phyloP scores from a whole-genome alignment of 805 yeast species.

The Spathaspora hagerdaliae region DNA sequence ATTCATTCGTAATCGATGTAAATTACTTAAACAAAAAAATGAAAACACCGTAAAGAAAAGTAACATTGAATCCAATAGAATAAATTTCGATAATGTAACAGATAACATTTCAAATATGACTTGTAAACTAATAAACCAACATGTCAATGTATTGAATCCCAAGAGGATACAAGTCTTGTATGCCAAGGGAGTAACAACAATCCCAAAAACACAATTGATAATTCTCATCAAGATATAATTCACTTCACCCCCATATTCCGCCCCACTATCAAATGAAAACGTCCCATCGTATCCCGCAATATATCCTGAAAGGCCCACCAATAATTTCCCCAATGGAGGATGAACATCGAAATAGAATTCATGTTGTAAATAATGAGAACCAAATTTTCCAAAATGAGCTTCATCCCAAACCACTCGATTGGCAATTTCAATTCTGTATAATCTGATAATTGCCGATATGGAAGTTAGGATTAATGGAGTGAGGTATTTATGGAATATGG shows the following conservation, averaged over 20 bases:
- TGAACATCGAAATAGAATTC: conserved; percentile 95
- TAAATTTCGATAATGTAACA: conserved; percentile 82
- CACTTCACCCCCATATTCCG: conserved; percentile 66
- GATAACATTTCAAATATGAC: conserved; percentile 79
- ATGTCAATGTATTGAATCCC: conserved; percentile 66
- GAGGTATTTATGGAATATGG: conserved; percentile 9
- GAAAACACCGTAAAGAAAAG: conserved; percentile 71
- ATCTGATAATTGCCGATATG: conserved; percentile 49
- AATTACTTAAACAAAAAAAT: conserved; percentile 35
- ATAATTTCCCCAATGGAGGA: conserved; percentile 94
- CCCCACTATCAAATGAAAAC: conserved; percentile 85
- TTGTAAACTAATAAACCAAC: conserved; percentile 79
- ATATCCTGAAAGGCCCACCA: conserved; percentile 84
- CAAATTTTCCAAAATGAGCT: conserved; percentile 97
- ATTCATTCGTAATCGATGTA: conserved; percentile 44
- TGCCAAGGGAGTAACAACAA: conserved; percentile 81
- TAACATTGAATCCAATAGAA: conserved; percentile 86
- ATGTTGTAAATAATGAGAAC: conserved; percentile 81
- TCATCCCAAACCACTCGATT: conserved; percentile 92
- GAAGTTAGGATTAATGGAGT: conserved; percentile 33
- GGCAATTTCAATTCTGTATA: conserved; percentile 70
- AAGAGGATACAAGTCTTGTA: conserved; percentile 76
- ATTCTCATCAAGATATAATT: conserved; percentile 84
- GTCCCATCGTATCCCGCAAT: conserved; percentile 84
- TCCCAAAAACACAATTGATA: conserved; percentile 81